phyloP scores from a whole-genome alignment of 164 flowering plant genomes.

The Chimonanthus praecox region DNA sequence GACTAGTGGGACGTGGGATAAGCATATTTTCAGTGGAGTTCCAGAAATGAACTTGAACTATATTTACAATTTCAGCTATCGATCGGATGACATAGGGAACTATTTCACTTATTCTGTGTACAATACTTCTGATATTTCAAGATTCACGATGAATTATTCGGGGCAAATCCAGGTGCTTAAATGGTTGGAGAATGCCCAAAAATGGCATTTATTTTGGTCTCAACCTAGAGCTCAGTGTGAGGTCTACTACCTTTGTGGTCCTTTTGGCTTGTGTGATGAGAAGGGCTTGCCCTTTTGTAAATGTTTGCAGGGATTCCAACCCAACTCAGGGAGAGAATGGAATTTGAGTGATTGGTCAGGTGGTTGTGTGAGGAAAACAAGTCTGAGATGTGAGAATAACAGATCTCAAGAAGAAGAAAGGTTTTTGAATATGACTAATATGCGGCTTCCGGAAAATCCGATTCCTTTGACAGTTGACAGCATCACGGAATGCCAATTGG shows the following conservation, averaged over 20 bases:
- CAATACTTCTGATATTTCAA: conserved; percentile 4
- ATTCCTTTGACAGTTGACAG: neutral
- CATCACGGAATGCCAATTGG: conserved; percentile 9
- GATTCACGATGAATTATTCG: conserved; percentile 14
- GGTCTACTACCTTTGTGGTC: conserved; percentile 21
- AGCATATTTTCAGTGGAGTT: conserved; percentile 5
- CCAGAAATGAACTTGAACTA: conserved; percentile 19
- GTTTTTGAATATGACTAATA: conserved; percentile 1
- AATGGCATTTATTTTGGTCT: conserved; percentile 25
- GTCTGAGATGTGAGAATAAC: conserved; percentile 15
- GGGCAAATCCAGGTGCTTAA: conserved; percentile 20
- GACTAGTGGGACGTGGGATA: conserved; percentile 18
- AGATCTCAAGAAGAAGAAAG: neutral
- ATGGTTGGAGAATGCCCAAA: conserved; percentile 1
- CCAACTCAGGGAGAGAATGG: conserved; percentile 12
- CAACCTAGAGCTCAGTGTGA: conserved; percentile 15
- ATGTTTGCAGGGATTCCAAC: conserved; percentile 20
- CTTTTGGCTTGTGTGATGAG: conserved; percentile 19
- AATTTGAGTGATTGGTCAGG: conserved; percentile 9
- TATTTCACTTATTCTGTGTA: conserved; percentile 16
- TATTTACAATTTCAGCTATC: conserved; percentile 15
- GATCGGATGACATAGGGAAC: conserved; percentile 1
- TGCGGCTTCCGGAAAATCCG: conserved; percentile 12
- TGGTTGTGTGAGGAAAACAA: conserved; percentile 23
- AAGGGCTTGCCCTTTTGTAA: conserved; percentile 4